phyloP scores from a whole-genome alignment of 129 eudicot species.

The Helichrysum umbraculigerum region DNA sequence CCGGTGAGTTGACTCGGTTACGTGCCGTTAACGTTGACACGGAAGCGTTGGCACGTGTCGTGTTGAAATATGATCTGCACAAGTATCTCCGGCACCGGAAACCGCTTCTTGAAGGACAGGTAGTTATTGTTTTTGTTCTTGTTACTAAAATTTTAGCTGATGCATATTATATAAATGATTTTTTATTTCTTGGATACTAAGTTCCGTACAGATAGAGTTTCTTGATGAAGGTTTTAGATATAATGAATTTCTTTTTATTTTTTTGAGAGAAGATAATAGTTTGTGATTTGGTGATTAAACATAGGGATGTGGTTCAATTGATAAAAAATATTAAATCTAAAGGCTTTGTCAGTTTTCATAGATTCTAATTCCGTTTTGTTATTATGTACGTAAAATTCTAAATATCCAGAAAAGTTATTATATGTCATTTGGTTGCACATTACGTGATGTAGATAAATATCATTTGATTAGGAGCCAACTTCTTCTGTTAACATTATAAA shows the following conservation, averaged over 20 bases:
- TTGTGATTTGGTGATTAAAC: too few relatives aligned
- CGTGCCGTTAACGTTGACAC: conserved; percentile 66
- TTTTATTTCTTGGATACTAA: too few relatives aligned
- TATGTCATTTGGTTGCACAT: background rate
- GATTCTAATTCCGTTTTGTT: background rate
- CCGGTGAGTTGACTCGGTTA: conserved; percentile 58
- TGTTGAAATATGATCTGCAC: conserved; percentile 39
- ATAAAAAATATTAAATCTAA: background rate
- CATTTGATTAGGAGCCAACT: too few relatives aligned
- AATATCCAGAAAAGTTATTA: background rate
- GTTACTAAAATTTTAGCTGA: background rate
- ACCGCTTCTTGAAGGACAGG: conserved; percentile 42
- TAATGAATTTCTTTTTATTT: background rate
- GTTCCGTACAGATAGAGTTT: too few relatives aligned
- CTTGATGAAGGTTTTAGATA: too few relatives aligned
- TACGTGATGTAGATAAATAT: background rate
- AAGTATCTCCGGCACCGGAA: conserved; percentile 50
- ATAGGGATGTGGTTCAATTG: too few relatives aligned
- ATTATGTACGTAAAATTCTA: background rate
- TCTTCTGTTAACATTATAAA: too few relatives aligned
- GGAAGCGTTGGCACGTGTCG: conserved; percentile 68
- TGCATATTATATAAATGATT: too few relatives aligned
- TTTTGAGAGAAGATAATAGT: background rate
- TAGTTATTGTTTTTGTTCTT: conserved; percentile 2
- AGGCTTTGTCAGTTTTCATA: background rate